Evolutionary conservation across 2,329 filamentous ascomycete species (phyloP).

Genomic region (Epichloe baconii): DNA sequence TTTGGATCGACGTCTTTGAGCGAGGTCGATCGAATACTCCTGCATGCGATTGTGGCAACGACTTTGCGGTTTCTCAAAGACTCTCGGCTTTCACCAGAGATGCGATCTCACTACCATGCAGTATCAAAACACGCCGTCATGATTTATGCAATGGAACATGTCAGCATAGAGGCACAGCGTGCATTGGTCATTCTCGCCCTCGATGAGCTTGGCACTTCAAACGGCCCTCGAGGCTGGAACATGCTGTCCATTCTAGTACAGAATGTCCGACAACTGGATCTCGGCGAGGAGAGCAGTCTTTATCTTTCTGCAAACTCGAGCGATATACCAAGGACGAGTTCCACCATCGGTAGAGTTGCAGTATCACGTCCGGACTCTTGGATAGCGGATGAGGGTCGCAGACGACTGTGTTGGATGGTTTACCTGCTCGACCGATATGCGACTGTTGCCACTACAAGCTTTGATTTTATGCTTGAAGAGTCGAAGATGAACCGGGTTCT

Average conservation of each 20-base stretch:
- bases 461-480: slow-evolving; percentile 30
- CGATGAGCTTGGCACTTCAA: slow-evolving; percentile 29
- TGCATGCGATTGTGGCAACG: slow-evolving; percentile 31
- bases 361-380: slow-evolving; percentile 26
- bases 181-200: slow-evolving; percentile 28
- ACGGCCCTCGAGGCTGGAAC: slow-evolving; percentile 29
- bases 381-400: slow-evolving; percentile 31
- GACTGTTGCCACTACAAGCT: slow-evolving; percentile 26
- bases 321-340: slow-evolving; percentile 20
- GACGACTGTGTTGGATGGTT: slow-evolving; percentile 31
- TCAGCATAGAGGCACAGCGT: slow-evolving; percentile 24
- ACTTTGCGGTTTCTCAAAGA: slow-evolving; percentile 30
- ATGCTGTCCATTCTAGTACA: slow-evolving; percentile 26
- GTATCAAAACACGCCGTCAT: slow-evolving; percentile 26
- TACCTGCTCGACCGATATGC: slow-evolving; percentile 31
- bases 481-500: slow-evolving; percentile 25
- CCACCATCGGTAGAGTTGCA: slow-evolving; percentile 19
- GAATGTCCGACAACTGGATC: slow-evolving; percentile 25
- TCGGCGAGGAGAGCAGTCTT: slow-evolving; percentile 26
- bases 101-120: slow-evolving; percentile 25
- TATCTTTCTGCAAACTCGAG: slow-evolving; percentile 21
- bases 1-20: slow-evolving; percentile 27
- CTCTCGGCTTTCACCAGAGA: slow-evolving; percentile 22
- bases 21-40: slow-evolving; percentile 26
- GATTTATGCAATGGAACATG: slow-evolving; percentile 28